Conservation (phyloP, 148 eudicot species). For the Cornus kousa region DNA sequence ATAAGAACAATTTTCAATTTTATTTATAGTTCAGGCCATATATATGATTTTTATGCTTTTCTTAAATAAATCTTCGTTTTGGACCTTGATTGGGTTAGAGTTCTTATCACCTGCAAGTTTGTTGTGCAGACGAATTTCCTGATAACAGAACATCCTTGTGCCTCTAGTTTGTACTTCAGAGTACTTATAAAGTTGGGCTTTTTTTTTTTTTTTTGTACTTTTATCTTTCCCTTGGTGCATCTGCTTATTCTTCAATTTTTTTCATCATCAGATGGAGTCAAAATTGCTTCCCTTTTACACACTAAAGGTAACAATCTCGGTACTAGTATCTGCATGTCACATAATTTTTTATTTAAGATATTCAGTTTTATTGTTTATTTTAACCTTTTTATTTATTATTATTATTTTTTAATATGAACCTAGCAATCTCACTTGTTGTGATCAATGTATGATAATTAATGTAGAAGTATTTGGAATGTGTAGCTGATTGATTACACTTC, state of each 20-base stretch:
- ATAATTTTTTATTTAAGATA: too few relatives aligned
- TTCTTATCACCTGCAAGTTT: neutral
- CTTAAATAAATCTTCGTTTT: neutral
- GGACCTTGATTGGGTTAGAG: neutral
- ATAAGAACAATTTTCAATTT: neutral
- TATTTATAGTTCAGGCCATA: too few relatives aligned
- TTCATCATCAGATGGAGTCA: slow-evolving; percentile 59
- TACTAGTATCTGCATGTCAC: neutral
- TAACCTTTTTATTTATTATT: neutral
- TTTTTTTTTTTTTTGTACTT: neutral
- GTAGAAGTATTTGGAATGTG: neutral
- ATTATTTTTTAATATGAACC: neutral
- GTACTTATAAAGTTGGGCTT: neutral
- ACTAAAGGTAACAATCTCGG: slow-evolving; percentile 41
- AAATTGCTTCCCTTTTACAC: slow-evolving; percentile 43
- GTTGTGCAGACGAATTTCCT: neutral
- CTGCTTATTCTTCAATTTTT: slow-evolving; percentile 4
- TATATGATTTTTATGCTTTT: neutral
- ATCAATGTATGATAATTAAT: neutral
- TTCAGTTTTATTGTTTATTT: neutral
- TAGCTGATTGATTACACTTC: neutral
- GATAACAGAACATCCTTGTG: too few relatives aligned
- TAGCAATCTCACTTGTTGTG: neutral
- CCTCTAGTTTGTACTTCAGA: neutral
- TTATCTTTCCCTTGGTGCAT: slow-evolving; percentile 2